Conservation (phyloP, 768 basidiomycete genomes). For the Mycena belliarum region DNA sequence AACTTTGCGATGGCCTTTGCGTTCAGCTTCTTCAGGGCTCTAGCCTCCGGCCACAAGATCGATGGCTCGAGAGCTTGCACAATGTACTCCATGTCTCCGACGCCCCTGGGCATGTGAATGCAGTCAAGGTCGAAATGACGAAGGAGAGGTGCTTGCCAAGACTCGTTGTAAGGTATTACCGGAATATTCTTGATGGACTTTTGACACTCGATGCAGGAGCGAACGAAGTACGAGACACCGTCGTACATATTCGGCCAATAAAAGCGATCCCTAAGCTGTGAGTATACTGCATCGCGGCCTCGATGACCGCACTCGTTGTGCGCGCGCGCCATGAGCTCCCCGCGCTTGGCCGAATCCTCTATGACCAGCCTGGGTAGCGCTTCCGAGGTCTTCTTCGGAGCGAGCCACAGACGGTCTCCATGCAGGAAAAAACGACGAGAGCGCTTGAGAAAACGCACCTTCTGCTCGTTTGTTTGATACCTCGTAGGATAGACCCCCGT, state of each 20-base stretch:
- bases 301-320: slow-evolving; percentile 24
- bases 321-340: slow-evolving; percentile 23
- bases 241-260: slow-evolving; percentile 40
- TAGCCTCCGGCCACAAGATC: slow-evolving; percentile 26
- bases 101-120: slow-evolving; percentile 30
- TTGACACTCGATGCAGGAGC: slow-evolving; percentile 37
- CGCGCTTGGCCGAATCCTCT: slow-evolving; percentile 1
- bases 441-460: slow-evolving; percentile 8
- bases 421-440: slow-evolving; percentile 21
- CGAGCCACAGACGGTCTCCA: slow-evolving; percentile 22
- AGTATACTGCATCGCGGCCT: slow-evolving; percentile 26
- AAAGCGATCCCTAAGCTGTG: slow-evolving; percentile 25
- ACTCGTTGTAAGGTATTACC: slow-evolving; percentile 22
- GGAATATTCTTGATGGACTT: slow-evolving; percentile 22
- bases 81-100: slow-evolving; percentile 25
- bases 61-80: slow-evolving; percentile 27
- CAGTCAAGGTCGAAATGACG: slow-evolving; percentile 29
- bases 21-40: slow-evolving; percentile 9
- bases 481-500: neutral
- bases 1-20: slow-evolving; percentile 27
- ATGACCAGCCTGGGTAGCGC: slow-evolving; percentile 28
- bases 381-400: slow-evolving; percentile 4
- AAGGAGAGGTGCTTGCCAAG: slow-evolving; percentile 26
- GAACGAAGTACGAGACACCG: slow-evolving; percentile 30
- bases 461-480: slow-evolving; percentile 1